Evolutionary conservation across 176 grass and related monocot genomes (phyloP), one percentile per base, ranked within the genome.

Genomic region (Sorghum bicolor): DNA sequence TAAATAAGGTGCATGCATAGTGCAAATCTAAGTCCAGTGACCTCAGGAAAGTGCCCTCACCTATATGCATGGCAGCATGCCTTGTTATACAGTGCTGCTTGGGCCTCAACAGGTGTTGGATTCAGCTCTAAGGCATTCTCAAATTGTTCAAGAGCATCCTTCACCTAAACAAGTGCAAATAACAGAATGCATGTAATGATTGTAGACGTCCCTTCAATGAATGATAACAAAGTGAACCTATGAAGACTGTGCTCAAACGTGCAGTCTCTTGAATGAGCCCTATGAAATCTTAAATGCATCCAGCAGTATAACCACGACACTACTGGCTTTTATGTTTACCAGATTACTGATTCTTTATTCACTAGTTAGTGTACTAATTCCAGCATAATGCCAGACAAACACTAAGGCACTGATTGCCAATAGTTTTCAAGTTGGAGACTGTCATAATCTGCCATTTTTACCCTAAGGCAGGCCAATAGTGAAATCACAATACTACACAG

Each of bases 1-100:
- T 57, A 74, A 84, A 28, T 57, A 55, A 37, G 34, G 0, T 10
- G 30, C 41, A 52, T 17, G 28, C 31, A 72, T 72, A 58, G 20
- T 48, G 28, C 20, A 80, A 45, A 75, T 48, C 36, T 15, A 78
- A 40, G 28, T 52, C 43, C 32, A 70, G 22, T 68, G 77, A 16
- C 24, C 16, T 19, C 24, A 39, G 55, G 34, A 79, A 87, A 30
- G 22, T 39, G 48, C 66, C 53, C 70, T 94, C 28, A 98, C 96
- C 89, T 95, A 89, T 92, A 98, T 5, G 93, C 87, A 95, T 98
- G 96, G 91, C 96, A 95, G 88, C 93, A 98, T 57, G 91, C 96
- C 86, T 95, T 98, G 74, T 98, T 98, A 81, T 98, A 98, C 9
- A 92, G 50, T 1, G 96, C 96, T 85, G 96, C 96, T 83, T 96